phyloP scores from a whole-genome alignment of 345 rosid genomes.

The Leavenworthia alabamica region DNA sequence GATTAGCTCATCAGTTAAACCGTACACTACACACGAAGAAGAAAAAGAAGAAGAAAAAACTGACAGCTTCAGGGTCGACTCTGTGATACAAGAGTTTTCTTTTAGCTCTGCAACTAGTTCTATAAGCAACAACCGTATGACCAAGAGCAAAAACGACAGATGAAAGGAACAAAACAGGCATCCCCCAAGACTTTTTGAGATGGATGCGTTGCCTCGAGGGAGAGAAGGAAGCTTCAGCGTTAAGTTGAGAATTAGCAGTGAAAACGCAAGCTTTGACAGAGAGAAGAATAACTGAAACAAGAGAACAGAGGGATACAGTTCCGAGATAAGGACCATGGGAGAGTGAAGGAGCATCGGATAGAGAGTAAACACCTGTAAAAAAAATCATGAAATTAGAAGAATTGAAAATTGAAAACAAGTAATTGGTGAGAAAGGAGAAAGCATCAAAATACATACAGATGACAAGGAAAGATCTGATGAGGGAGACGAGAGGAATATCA shows the following conservation, averaged over 20 bases:
- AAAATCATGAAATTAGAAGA: neutral
- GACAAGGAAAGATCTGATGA: constrained; percentile 72
- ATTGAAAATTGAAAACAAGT: neutral
- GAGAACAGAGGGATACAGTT: constrained; percentile 68
- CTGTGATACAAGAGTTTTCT: constrained; percentile 85
- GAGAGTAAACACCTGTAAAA: constrained; percentile 74
- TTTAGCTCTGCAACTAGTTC: constrained; percentile 89
- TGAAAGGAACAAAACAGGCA: constrained; percentile 92
- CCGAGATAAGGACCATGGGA: constrained; percentile 91
- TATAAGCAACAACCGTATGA: constrained; percentile 76
- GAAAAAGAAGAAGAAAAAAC: neutral
- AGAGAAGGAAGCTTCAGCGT: constrained; percentile 55
- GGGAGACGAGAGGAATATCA: constrained; percentile 79
- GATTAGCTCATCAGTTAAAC: neutral
- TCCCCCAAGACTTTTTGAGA: constrained; percentile 93
- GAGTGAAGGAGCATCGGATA: constrained; percentile 68
- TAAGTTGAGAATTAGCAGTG: constrained; percentile 67
- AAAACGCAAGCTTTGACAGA: constrained; percentile 81
- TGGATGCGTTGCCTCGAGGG: constrained; percentile 67
- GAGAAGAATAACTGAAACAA: constrained; percentile 59
- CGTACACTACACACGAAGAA: neutral
- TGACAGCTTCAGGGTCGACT: constrained; percentile 86
- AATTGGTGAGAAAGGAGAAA: neutral
- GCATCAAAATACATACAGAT: too few species aligned
- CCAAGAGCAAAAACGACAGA: constrained; percentile 93